phyloP scores from a whole-genome alignment of 805 yeast genomes.

The Cyberlindnera bimundalis region DNA sequence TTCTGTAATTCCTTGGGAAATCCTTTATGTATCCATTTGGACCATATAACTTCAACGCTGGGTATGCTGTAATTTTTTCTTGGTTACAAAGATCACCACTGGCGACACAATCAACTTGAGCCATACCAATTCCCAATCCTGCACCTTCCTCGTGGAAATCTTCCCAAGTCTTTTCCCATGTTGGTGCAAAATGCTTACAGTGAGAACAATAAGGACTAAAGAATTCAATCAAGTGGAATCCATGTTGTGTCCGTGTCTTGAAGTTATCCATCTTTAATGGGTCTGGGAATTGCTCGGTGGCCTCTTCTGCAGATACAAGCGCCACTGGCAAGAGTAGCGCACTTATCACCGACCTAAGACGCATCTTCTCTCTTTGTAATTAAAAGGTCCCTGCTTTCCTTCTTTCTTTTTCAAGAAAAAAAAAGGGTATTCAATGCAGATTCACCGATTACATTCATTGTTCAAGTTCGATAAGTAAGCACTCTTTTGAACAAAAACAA shows the following conservation, averaged over 20 bases:
- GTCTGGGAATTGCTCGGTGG: conserved; percentile 38
- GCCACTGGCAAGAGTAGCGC: background rate
- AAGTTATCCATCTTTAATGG: conserved; percentile 49
- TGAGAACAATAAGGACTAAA: conserved; percentile 88
- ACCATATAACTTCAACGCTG: conserved; percentile 66
- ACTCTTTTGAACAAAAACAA: no score
- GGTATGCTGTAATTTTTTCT: conserved; percentile 64
- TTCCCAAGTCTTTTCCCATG: conserved; percentile 68
- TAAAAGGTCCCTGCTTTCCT: no score
- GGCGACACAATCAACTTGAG: conserved; percentile 82
- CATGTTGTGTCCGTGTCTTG: conserved; percentile 44
- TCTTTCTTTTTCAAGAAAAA: no score
- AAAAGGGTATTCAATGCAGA: no score
- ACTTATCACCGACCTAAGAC: background rate
- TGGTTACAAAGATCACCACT: conserved; percentile 81
- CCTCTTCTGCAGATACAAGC: background rate
- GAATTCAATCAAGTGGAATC: conserved; percentile 78
- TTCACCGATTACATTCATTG: no score
- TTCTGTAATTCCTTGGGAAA: conserved; percentile 44
- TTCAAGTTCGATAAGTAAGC: no score
- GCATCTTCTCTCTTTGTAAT: background rate
- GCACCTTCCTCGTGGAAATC: conserved; percentile 43
- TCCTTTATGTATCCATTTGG: conserved; percentile 46
- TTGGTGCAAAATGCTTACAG: conserved; percentile 76
- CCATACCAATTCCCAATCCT: conserved; percentile 47